phyloP scores from a whole-genome alignment of 1,284 basidiomycete genomes.

The Microbotryum saponariae region DNA sequence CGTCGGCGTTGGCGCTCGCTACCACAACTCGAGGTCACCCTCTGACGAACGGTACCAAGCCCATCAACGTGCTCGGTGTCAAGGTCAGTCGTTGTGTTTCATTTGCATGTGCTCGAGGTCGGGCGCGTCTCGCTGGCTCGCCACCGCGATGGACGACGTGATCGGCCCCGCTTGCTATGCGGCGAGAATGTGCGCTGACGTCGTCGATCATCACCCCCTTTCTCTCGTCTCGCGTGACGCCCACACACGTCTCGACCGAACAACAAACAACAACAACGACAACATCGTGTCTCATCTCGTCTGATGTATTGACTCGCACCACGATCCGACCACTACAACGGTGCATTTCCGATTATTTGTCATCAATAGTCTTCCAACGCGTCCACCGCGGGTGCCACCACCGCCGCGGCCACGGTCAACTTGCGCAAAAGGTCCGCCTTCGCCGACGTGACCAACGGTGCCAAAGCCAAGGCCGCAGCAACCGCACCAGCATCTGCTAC shows the following conservation, averaged over 20 bases:
- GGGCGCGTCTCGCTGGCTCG: not conserved
- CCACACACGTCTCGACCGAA: not conserved
- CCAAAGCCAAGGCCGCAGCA: conserved; percentile 11
- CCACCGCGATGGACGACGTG: not conserved
- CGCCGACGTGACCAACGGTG: conserved; percentile 30
- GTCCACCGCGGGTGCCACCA: not conserved
- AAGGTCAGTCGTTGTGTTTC: conserved; percentile 12
- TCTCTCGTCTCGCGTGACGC: not conserved
- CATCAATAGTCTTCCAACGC: not conserved
- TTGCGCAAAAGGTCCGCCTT: conserved; percentile 25
- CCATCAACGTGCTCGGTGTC: conserved; percentile 12
- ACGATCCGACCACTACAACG: not conserved
- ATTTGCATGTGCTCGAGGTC: not conserved
- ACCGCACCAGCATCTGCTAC: no score
- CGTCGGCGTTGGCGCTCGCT: not conserved
- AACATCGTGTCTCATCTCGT: not conserved
- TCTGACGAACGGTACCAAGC: not conserved
- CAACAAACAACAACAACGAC: not conserved
- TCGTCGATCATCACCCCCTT: not conserved
- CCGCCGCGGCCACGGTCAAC: conserved; percentile 7
- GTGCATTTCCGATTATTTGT: not conserved
- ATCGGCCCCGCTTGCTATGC: not conserved
- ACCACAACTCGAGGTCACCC: not conserved
- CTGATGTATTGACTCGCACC: not conserved
- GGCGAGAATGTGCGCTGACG: not conserved